Evolutionary conservation across 176 grass and related monocot species (phyloP).

Genomic region (Puya raimondii): DNA sequence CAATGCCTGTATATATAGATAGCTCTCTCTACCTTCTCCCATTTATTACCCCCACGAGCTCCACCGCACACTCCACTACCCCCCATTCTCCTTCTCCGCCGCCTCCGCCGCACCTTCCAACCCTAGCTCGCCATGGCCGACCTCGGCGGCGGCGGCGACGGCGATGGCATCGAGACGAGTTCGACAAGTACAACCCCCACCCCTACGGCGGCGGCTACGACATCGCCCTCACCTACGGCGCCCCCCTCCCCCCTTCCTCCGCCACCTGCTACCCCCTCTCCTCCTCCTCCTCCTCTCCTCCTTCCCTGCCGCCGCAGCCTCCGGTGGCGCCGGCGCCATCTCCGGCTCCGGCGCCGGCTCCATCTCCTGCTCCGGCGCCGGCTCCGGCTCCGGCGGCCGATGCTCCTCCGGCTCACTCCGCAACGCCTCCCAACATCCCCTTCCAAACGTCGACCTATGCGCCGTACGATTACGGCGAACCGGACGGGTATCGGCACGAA

Average conservation of each 20-base stretch:
- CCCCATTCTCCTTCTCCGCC: conserved; percentile 18
- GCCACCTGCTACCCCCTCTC: conserved; percentile 38
- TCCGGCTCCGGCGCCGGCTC: not conserved
- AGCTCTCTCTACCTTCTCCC: not conserved
- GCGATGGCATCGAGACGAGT: conserved; percentile 41
- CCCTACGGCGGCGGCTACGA: conserved; percentile 87
- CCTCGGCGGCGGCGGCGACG: conserved; percentile 5
- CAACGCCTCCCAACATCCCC: too few relatives aligned
- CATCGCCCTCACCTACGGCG: conserved; percentile 52
- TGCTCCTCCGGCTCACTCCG: too few relatives aligned
- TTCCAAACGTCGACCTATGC: not conserved
- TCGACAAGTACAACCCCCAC: conserved; percentile 73
- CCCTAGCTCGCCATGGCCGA: conserved; percentile 15
- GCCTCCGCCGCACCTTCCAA: not conserved
- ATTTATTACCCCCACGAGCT: not conserved
- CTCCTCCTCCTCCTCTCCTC: not conserved
- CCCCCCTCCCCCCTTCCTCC: conserved; percentile 27
- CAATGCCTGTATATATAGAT: not conserved
- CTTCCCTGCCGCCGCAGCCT: not conserved
- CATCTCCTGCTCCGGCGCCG: conserved; percentile 16
- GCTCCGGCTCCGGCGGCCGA: conserved; percentile 16
- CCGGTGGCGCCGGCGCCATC: not conserved
- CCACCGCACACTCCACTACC: not conserved
- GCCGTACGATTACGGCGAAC: conserved; percentile 40
- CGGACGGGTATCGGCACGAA: conserved; percentile 17